A percentile compares a stretch with the other conserved stretches of the same genome.
Evolutionary conservation across 2,329 filamentous ascomycete genomes (phyloP).

Genomic region (Penicillium olsonii): DNA sequence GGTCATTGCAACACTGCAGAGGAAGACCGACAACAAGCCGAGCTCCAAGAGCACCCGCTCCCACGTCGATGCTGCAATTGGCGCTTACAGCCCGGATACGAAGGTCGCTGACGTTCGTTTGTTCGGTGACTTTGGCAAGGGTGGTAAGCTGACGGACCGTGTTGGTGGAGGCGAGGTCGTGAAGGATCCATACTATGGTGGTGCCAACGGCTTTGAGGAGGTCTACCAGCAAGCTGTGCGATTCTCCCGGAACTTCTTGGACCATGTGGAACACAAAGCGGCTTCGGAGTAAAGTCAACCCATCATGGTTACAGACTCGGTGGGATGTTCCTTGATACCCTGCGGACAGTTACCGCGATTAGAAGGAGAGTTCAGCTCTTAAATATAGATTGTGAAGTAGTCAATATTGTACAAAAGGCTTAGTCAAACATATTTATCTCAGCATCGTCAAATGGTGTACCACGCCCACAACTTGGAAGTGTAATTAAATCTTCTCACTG

Average conservation of each 20-base stretch:
- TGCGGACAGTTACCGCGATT: slow-evolving; percentile 6
- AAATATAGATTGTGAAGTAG: slow-evolving; percentile 6
- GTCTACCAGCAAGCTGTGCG: slow-evolving; percentile 82
- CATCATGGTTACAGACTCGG: background rate
- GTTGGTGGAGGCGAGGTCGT: slow-evolving; percentile 65
- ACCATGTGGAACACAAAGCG: slow-evolving; percentile 51
- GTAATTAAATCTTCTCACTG: slow-evolving; percentile 52
- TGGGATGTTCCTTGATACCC: slow-evolving; percentile 26
- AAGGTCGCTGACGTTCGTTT: slow-evolving; percentile 65
- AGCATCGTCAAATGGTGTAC: too few relatives aligned
- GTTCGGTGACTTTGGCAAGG: slow-evolving; percentile 77
- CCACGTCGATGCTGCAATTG: slow-evolving; percentile 38
- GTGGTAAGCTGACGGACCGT: slow-evolving; percentile 45
- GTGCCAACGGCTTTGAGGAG: slow-evolving; percentile 72
- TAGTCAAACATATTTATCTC: background rate
- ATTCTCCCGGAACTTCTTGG: slow-evolving; percentile 76
- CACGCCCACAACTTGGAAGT: too few relatives aligned
- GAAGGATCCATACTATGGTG: slow-evolving; percentile 92
- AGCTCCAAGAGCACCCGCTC: slow-evolving; percentile 37
- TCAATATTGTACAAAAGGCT: slow-evolving; percentile 4
- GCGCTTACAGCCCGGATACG: slow-evolving; percentile 32
- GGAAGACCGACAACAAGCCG: slow-evolving; percentile 34
- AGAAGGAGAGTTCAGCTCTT: slow-evolving; percentile 6
- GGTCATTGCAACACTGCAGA: slow-evolving; percentile 50
- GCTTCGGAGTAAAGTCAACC: background rate